Evolutionary conservation across 345 rosid genomes (phyloP).

Genomic region (Eucalyptus camaldulensis): DNA sequence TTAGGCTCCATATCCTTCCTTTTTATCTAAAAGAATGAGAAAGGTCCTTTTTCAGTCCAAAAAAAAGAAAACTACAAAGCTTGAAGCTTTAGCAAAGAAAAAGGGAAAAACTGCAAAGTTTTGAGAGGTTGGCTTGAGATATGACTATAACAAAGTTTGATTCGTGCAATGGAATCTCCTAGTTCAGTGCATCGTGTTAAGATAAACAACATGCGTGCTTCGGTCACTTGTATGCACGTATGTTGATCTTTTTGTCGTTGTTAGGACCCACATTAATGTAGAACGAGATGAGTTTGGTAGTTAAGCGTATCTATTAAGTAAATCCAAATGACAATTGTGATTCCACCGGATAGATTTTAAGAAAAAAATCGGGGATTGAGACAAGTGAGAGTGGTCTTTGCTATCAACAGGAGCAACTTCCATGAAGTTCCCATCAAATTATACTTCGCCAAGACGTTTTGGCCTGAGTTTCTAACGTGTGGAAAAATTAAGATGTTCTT

Average conservation of each 20-base stretch:
- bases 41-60: neutral
- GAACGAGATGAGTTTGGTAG: neutral
- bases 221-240: neutral
- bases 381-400: neutral
- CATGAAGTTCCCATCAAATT: neutral
- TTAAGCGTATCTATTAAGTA: neutral
- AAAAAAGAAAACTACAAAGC: neutral
- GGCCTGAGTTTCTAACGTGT: neutral
- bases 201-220: neutral
- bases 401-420: neutral
- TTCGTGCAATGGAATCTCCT: neutral
- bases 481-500: neutral
- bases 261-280: neutral
- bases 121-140: neutral
- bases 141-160: neutral
- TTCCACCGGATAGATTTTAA: neutral
- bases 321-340: neutral
- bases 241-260: neutral
- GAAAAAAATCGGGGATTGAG: neutral
- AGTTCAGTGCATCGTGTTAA: neutral
- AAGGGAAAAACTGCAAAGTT: neutral
- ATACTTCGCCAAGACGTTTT: neutral
- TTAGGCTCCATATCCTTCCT: neutral
- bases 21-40: neutral
- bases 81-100: neutral